A percentile compares a stretch with the other conserved stretches of the same genome.
These are phyloP conservation scores for Salix udensis DNA, from an alignment of 345 rosid species.

Conservation along the genomic window DNA sequence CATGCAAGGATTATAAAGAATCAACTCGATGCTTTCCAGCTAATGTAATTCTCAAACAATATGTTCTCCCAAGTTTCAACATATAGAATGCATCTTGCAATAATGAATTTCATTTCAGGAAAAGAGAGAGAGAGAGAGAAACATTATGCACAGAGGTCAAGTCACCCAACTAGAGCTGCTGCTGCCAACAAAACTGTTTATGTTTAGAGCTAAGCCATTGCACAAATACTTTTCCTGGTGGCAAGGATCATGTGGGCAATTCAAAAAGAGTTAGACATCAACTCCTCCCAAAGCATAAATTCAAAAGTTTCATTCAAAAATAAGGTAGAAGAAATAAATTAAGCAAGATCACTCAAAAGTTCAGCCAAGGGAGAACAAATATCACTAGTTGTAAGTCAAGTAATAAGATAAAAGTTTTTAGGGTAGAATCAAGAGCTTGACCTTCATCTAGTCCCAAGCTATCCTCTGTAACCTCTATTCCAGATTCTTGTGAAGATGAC, in stretches of 20 bases:
- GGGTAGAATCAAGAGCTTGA: slow-evolving; percentile 17
- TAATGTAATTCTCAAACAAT: background rate
- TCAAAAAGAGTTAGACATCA: background rate
- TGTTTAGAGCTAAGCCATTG: background rate
- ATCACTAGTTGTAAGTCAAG: background rate
- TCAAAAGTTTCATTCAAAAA: background rate
- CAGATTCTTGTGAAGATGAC: slow-evolving; percentile 37
- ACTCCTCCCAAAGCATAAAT: background rate
- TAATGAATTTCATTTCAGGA: slow-evolving; percentile 3
- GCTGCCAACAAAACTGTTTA: background rate
- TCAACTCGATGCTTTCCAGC: background rate
- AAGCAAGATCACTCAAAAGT: background rate
- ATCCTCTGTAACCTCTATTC: slow-evolving; percentile 34
- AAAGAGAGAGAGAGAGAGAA: background rate
- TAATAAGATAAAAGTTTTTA: background rate
- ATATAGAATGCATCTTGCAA: background rate
- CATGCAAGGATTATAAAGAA: slow-evolving; percentile 25
- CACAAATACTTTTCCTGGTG: no score
- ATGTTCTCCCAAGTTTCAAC: slow-evolving; percentile 5
- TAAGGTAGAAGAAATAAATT: background rate
- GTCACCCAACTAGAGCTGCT: background rate
- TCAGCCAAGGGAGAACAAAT: slow-evolving; percentile 4
- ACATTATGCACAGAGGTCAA: background rate
- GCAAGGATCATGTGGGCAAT: no score
- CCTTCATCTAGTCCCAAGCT: slow-evolving; percentile 53